Base-by-base conservation (phyloP, 441 rosid genomes). In the Brassica hybrid region DNA sequence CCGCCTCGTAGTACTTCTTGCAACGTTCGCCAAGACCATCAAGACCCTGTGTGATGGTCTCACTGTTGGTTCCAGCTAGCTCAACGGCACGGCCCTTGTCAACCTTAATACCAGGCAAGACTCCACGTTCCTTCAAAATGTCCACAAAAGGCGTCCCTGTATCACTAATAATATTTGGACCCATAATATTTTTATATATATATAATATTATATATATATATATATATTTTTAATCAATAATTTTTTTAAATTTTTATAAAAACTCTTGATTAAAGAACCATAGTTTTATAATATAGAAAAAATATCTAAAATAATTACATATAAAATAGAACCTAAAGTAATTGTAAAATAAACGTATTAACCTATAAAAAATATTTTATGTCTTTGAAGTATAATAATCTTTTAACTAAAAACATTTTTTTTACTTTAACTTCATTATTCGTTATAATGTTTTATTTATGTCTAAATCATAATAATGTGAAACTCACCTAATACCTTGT, bases 91-190 rank as follows among this genome's bases (percentile, higher is more conserved):
- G 54, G 54, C 97, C 98, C 88, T 88, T 93, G 84, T 94, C 99
- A 6, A 94, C 99, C 86, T 94, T 94, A 45, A 94, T 94, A 34
- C 98, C 97, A 2, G 98, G 96, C 16, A 94, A 91, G 27, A 93
- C 96, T 27, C 94, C 94, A 21, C 80, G 88, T 56, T 89, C 88
- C 81, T 89, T 93, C 86, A 95, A n/a, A 21, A 95, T 83, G 54
- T 90, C 96, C 36, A 89, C 90, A 3, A 95, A 95, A 16, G 87
- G 97, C 74, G 85, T 95, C 30, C 98, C 98, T 92, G 82, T 62
- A 1, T 27, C 54, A 48, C 14, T 5, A 0, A 48, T 13, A 48
- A 48, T 25, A 25, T 25, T 25, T 25, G 27, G 27, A 25, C 27
- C 27, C 27, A 25, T 25, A 25, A 25, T 25, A 25, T 25, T 25